Conservation (phyloP, 2,329 filamentous ascomycete genomes). For the Pseudomassariella vexata region DNA sequence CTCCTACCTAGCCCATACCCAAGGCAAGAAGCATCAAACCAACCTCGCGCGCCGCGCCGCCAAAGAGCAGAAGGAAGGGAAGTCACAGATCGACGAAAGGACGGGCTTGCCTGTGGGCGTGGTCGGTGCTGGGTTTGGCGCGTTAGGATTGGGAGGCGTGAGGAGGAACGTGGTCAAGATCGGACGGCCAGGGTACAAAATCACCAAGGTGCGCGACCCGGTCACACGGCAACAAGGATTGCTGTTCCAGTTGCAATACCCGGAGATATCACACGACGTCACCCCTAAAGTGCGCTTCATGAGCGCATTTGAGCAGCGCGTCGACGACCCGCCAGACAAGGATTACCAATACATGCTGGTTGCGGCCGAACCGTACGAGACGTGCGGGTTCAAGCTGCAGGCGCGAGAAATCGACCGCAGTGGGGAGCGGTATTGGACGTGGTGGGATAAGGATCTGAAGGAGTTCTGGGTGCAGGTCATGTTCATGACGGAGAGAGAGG, state of each 20-base stretch:
- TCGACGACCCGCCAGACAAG: slow-evolving; percentile 88
- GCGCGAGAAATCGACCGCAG: slow-evolving; percentile 86
- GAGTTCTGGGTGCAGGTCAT: slow-evolving; percentile 98
- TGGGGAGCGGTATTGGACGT: slow-evolving; percentile 84
- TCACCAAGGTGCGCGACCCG: slow-evolving; percentile 90
- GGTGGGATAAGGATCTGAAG: slow-evolving; percentile 92
- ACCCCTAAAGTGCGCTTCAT: slow-evolving; percentile 88
- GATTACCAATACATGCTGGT: slow-evolving; percentile 92
- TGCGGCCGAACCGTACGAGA: slow-evolving; percentile 96
- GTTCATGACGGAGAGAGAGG: slow-evolving; percentile 97
- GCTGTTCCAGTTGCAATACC: slow-evolving; percentile 94
- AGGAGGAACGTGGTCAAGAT: slow-evolving; percentile 89
- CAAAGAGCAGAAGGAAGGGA: slow-evolving; percentile 88
- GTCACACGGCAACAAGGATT: slow-evolving; percentile 83
- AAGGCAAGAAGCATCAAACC: slow-evolving; percentile 97
- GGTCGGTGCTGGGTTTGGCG: slow-evolving; percentile 60
- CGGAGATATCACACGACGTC: slow-evolving; percentile 73
- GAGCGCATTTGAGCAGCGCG: slow-evolving; percentile 93
- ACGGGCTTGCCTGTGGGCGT: slow-evolving; percentile 70
- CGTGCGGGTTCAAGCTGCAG: slow-evolving; percentile 92
- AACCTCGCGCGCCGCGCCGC: slow-evolving; percentile 93
- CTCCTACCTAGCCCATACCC: slow-evolving; percentile 96
- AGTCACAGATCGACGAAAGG: slow-evolving; percentile 60
- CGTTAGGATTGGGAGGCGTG: slow-evolving; percentile 52
- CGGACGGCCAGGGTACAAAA: slow-evolving; percentile 92